Percentiles rank a stretch among this genome's conserved stretches.
phyloP scores from a whole-genome alignment of 2,329 filamentous ascomycete genomes.

The Sphaerulina populicola region DNA sequence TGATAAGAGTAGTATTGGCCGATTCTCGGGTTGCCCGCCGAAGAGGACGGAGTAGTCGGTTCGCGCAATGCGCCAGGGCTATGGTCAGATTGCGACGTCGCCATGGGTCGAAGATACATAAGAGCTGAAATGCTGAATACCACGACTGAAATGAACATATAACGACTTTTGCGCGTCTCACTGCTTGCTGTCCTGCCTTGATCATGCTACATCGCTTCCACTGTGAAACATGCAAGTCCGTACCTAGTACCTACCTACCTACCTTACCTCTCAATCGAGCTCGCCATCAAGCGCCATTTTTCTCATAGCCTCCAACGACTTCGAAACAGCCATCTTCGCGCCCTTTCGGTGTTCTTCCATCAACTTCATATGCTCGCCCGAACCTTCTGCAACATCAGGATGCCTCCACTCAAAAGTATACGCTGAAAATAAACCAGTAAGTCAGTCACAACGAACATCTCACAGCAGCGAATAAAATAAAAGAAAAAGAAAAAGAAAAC shows the following conservation, averaged over 20 bases:
- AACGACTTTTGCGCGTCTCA: too few relatives aligned
- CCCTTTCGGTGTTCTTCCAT: slow-evolving; percentile 26
- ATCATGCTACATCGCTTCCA: too few relatives aligned
- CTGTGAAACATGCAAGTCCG: too few relatives aligned
- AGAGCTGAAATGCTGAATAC: too few relatives aligned
- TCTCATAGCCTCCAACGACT: slow-evolving; percentile 37
- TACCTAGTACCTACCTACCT: too few relatives aligned
- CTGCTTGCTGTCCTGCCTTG: too few relatives aligned
- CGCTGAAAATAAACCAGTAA: slow-evolving; percentile 12
- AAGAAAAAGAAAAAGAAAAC: too few relatives aligned
- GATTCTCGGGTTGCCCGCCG: not conserved
- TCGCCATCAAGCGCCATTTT: slow-evolving; percentile 33
- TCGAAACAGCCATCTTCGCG: slow-evolving; percentile 39
- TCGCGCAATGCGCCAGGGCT: too few relatives aligned
- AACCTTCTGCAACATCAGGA: slow-evolving; percentile 32
- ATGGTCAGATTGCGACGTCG: too few relatives aligned
- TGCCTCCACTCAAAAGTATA: slow-evolving; percentile 41
- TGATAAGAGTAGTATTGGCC: not conserved
- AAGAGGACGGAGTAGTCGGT: not conserved
- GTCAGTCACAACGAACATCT: not conserved
- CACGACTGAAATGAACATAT: too few relatives aligned
- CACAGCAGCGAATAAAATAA: too few relatives aligned
- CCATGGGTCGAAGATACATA: too few relatives aligned
- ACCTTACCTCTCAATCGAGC: slow-evolving; percentile 15
- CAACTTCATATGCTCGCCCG: slow-evolving; percentile 30